Evolutionary conservation across 345 rosid genomes (phyloP), one percentile per base, ranked within the genome.

Genomic region (Laguncularia racemosa): DNA sequence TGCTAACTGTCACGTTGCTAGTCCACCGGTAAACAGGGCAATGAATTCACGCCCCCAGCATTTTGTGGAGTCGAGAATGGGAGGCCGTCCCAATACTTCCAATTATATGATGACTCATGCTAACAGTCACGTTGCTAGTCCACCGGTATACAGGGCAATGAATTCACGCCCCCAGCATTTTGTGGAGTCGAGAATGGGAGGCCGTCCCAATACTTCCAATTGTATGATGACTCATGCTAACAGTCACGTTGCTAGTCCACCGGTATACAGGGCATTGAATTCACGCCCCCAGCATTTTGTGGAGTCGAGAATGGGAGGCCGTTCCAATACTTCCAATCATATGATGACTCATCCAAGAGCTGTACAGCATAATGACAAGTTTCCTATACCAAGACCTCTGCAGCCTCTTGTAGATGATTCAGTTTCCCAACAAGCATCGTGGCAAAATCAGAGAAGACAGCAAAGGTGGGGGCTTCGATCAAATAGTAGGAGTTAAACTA

Each of bases 1-100:
- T 3, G 45, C 56, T 26, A 71, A 58, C 62, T 72, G 56, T 9
- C 77, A 57, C 61, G 62, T 54, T 59, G 49, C 23, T 50, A 7
- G 13, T 0, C 33, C 61, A 46, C n/a, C 51, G 38, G 47, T 18
- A 18, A 43, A 46, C 38, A 57, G 52, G 17, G 50, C 49, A 46
- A n/a, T 16, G 13, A 4, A 20, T 20, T 18, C 52, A 23, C 28
- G 26, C 14, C 38, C 45, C 45, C 57, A 11, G 28, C 28, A 26
- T 26, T 26, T 6, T 26, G 28, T 26, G 28, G 28, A 26, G 28
- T 26, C 28, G 3, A 26, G 28, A 26, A 26, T 26, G 28, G 28
- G 28, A 26, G 3, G 28, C 6, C 28, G 6, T 26, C 28, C 28
- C n/a, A n/a, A n/a, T n/a, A n/a, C n/a, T n/a, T n/a, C n/a, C n/a